Conservation (phyloP, 2,329 filamentous ascomycete species). For the Tolypocladium guangdongense region DNA sequence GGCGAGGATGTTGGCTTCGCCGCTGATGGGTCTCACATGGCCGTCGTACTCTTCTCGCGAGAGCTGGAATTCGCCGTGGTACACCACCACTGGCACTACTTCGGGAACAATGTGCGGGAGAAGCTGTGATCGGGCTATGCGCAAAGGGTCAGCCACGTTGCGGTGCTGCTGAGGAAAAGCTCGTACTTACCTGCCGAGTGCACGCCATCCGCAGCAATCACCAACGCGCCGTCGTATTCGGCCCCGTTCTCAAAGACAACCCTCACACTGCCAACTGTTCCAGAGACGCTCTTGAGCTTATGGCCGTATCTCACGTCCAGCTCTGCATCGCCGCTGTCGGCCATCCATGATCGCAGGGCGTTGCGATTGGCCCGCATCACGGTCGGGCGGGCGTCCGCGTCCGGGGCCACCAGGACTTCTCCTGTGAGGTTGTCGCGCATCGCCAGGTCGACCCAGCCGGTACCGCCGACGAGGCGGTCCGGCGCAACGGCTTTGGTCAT, state of each 20-base stretch:
- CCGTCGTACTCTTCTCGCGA: background rate
- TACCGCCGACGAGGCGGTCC: background rate
- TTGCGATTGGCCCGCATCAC: background rate
- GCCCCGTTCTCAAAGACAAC: background rate
- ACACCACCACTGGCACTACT: background rate
- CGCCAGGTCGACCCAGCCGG: background rate
- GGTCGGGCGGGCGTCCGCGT: background rate
- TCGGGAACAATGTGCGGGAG: background rate
- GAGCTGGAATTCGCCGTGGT: background rate
- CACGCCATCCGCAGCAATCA: background rate
- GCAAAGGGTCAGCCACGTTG: background rate
- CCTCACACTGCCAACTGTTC: background rate
- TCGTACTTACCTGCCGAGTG: background rate
- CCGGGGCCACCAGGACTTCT: background rate
- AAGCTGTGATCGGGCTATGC: background rate
- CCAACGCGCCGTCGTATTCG: background rate
- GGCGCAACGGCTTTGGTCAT: background rate
- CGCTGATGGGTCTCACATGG: background rate
- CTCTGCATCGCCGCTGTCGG: background rate
- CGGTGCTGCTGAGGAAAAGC: no score
- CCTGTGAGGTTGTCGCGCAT: background rate
- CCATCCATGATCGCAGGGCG: background rate
- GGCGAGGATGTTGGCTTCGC: background rate
- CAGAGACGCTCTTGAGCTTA: background rate
- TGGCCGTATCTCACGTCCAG: background rate